Base-by-base conservation (phyloP, 441 rosid species). In the Biscutella laevigata region DNA sequence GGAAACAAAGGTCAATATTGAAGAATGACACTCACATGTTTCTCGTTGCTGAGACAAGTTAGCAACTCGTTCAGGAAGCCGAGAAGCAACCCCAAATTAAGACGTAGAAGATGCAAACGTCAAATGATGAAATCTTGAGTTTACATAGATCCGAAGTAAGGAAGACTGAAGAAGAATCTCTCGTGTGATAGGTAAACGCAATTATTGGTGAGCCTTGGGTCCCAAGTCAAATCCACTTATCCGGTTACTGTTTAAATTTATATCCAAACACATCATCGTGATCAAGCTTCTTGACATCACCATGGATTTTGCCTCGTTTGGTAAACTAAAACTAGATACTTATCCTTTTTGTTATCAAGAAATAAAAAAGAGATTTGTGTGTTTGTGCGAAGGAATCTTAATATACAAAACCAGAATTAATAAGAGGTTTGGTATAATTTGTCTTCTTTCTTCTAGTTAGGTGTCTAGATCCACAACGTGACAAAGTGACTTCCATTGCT, bases 401-500 rank as follows among this genome's bases (percentile, higher is more conserved):
- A 20, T 10, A 43, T 29, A 15, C 22, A 45, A 28, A 53, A 45
- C 9, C 1, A 17, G 15, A 34, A 16, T 6, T 9, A 29, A 16
- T 11, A 7, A 19, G 61, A 36, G n/a, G 47, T 26, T 47, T 38
- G 68, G 51, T 54, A 46, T 55, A 0, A 55, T 55, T 63, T 54
- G 61, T 63, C 61, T 16, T 57, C 29, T 48, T 56, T 4, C 69
- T 64, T 56, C 53, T 32, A 49, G 63, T 34, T 26, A 64, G 24
- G 2, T 48, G n/a, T n/a, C 30, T 7, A 47, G 29, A 47, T 39
- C 17, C 22, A 24, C 4, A 47, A 48, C 57, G 45, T 64, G 63
- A 41, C 69, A 56, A 57, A 48, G 69, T 64, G 69, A 57, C 33
- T 57, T 33, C 59, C 66, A 47, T 50, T 63, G 62, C 57, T 13